Evolutionary conservation across 768 basidiomycete genomes (phyloP), one percentile per base, ranked within the genome.

Genomic region (Hericium alpestre): DNA sequence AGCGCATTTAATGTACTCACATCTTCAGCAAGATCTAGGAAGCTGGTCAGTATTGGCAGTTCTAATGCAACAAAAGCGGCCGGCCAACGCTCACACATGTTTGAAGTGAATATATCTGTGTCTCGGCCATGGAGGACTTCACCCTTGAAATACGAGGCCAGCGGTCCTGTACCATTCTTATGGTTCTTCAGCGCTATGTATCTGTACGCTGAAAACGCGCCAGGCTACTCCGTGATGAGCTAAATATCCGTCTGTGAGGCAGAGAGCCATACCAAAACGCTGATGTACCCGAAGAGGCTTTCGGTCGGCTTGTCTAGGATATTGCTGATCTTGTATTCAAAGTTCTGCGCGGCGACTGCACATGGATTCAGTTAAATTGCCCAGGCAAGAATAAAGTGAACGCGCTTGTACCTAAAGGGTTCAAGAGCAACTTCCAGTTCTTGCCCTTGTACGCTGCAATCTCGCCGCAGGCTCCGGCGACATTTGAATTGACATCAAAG

Each of bases 131-230:
- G 84, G 23, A 91, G 70, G 20, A 87, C 78, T 68, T 99, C 96
- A 9, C 96, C 96, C 67, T 97, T 90, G 77, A 99, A 99, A 69
- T 99, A 99, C 15, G 94, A 93, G 13, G 92, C 89, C 4, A 98
- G 73, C 5, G 95, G 95, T 0, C 95, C 95, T 22, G 79, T 74
- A 0, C 93, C 94, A 18, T 75, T 72, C 60, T 81, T 80, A 65
- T 93, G 81, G 63, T 97, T 96, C 68, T 90, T 87, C 57, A 97
- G 68, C 0, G 93, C 93, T 64, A 93, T 92, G 67, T 92, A 89
- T 51, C 85, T 82, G 69, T 93, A 95, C 0, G 93, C 93, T 16
- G 92, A 96, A 72, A 94, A 95, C 37, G 93, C 93, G 23, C 90
- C 90, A n/a, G 91, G 92, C 82, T 88, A 20, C 25, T 55, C 7